Evolutionary conservation across 2,329 filamentous ascomycete genomes (phyloP).

Genomic region (Nemania sp.): DNA sequence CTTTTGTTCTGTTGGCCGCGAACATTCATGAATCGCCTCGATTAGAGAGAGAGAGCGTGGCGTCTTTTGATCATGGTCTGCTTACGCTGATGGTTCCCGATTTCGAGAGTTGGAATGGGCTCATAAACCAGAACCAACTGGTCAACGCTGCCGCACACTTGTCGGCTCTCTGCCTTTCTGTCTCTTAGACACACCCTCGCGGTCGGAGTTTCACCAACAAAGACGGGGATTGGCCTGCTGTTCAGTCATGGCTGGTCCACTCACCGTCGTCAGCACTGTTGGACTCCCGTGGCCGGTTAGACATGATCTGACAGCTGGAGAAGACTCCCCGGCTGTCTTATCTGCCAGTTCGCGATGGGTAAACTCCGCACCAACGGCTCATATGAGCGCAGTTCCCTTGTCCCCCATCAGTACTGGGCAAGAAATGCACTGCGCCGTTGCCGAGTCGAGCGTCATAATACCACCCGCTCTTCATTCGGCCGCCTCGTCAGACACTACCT

Average conservation of each 20-base stretch:
- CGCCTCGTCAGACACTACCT: conserved; percentile 51
- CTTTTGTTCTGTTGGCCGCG: conserved; percentile 21
- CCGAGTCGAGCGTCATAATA: conserved; percentile 44
- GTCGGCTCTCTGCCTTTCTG: conserved; percentile 8
- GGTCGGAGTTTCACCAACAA: conserved; percentile 25
- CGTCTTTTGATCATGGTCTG: conserved; percentile 30
- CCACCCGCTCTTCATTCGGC: conserved; percentile 51
- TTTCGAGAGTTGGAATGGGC: conserved; percentile 29
- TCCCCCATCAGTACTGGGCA: conserved; percentile 58
- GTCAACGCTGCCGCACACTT: conserved; percentile 17
- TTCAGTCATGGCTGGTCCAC: conserved; percentile 51
- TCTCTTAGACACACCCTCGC: conserved; percentile 19
- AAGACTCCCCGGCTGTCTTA: conserved; percentile 42
- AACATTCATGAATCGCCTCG: conserved; percentile 24
- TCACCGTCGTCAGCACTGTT: conserved; percentile 47
- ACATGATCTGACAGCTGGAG: conserved; percentile 51
- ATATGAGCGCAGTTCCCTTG: conserved; percentile 51
- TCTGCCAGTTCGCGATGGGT: conserved; percentile 45
- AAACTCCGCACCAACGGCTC: conserved; percentile 35
- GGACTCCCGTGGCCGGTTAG: conserved; percentile 51
- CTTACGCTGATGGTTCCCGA: conserved; percentile 22
- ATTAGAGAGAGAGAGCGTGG: conserved; percentile 33
- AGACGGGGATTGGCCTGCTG: conserved; percentile 46
- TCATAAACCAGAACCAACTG: conserved; percentile 20
- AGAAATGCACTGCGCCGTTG: conserved; percentile 43